A percentile compares a stretch with the other conserved stretches of the same genome.
These are phyloP conservation scores for Triangularia verruculosa DNA, from an alignment of 2,329 filamentous ascomycete genomes.

Conservation along the genomic window DNA sequence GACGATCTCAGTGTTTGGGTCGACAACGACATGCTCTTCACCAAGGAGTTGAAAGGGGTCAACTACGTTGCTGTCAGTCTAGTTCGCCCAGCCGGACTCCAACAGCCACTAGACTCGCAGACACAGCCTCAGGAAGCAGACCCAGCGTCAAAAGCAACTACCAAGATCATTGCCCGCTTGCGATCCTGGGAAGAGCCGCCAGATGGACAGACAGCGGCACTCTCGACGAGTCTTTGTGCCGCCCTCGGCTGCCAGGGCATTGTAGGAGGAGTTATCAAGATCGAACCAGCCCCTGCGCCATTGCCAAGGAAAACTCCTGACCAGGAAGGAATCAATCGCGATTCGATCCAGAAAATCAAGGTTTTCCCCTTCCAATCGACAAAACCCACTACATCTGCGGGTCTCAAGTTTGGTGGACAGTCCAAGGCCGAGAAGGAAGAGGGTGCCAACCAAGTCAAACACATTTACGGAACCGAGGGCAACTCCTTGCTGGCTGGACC, in stretches of 20 bases:
- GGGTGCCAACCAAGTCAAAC: slow-evolving; percentile 65
- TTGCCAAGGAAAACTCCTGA: slow-evolving; percentile 57
- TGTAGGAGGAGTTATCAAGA: slow-evolving; percentile 80
- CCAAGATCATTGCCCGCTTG: slow-evolving; percentile 73
- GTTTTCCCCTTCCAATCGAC: slow-evolving; percentile 73
- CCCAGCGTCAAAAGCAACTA: slow-evolving; percentile 51
- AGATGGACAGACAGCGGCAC: slow-evolving; percentile 71
- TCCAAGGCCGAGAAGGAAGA: slow-evolving; percentile 80
- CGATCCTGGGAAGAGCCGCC: slow-evolving; percentile 82
- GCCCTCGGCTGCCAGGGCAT: slow-evolving; percentile 69
- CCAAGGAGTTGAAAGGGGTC: slow-evolving; percentile 70
- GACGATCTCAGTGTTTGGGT: slow-evolving; percentile 75
- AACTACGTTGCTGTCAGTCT: slow-evolving; percentile 81
- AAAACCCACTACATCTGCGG: slow-evolving; percentile 55
- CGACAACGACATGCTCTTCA: slow-evolving; percentile 70
- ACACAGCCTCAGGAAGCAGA: slow-evolving; percentile 68
- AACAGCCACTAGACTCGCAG: slow-evolving; percentile 65
- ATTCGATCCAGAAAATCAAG: slow-evolving; percentile 57
- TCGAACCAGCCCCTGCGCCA: slow-evolving; percentile 76
- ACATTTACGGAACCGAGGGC: slow-evolving; percentile 62
- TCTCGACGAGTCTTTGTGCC: slow-evolving; percentile 75
- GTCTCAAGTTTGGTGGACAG: slow-evolving; percentile 83
- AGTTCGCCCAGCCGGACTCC: slow-evolving; percentile 76
- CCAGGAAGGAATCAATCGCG: slow-evolving; percentile 39
- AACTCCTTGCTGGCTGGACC: slow-evolving; percentile 75